Conservation (phyloP, 306 rosid species). For the Biancaea sappan region DNA sequence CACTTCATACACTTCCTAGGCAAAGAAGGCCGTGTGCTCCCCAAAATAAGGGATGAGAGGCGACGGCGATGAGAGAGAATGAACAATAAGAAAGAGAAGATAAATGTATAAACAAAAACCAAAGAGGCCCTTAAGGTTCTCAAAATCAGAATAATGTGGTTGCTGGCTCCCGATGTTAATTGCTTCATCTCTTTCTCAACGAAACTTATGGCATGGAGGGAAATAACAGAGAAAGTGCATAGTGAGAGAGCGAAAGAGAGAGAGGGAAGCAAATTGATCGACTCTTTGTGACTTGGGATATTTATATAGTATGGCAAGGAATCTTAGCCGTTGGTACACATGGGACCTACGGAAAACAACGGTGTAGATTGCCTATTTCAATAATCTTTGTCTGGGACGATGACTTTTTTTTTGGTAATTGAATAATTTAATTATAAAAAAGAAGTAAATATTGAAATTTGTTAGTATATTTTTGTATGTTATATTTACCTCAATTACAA, state of each 20-base stretch:
- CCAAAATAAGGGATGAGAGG: constrained; percentile 1
- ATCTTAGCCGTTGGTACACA: background rate
- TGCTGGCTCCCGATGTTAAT: constrained; percentile 95
- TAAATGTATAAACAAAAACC: constrained; percentile 55
- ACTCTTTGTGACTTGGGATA: background rate
- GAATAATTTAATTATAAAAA: too few relatives aligned
- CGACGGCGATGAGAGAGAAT: constrained; percentile 65
- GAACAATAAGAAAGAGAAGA: constrained; percentile 58
- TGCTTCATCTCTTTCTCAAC: constrained; percentile 70
- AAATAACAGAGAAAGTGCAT: background rate
- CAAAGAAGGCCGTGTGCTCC: constrained; percentile 32
- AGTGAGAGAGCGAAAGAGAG: background rate
- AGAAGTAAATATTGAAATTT: too few relatives aligned
- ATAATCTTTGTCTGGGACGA: background rate
- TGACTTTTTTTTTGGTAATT: too few relatives aligned
- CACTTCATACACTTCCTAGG: constrained; percentile 54
- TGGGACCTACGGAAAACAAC: background rate
- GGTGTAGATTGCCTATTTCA: background rate
- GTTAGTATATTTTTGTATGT: too few relatives aligned
- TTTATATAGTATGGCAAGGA: background rate
- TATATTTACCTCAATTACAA: too few relatives aligned
- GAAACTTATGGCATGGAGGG: constrained; percentile 49
- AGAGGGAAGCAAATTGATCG: background rate
- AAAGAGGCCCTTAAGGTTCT: constrained; percentile 58
- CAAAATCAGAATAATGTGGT: constrained; percentile 82